Percentiles rank a stretch among this genome's conserved stretches.
Conservation (phyloP, 805 yeast species). For the Myxozyma lipomycoides region DNA sequence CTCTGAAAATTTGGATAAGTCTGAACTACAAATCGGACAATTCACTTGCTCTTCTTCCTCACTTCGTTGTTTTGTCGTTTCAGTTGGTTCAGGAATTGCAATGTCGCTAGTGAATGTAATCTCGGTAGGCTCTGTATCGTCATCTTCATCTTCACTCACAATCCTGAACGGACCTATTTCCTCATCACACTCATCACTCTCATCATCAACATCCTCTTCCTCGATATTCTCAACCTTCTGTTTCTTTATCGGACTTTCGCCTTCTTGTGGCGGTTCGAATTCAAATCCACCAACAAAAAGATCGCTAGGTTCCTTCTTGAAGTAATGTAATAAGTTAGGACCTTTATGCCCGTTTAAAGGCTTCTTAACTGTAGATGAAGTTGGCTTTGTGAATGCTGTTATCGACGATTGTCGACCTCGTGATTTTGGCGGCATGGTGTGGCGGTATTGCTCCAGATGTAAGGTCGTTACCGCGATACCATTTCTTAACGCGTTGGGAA, state of each 20-base stretch:
- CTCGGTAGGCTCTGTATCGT: background rate
- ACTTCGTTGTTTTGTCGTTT: background rate
- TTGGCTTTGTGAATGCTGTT: background rate
- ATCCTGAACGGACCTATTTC: background rate
- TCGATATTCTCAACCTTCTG: background rate
- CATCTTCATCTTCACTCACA: background rate
- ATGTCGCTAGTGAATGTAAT: background rate
- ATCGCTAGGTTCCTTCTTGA: too few relatives aligned
- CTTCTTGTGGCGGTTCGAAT: too few relatives aligned
- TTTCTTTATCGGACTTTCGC: too few relatives aligned
- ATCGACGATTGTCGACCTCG: background rate
- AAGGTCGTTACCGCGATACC: too few relatives aligned
- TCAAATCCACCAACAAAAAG: too few relatives aligned
- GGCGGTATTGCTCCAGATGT: too few relatives aligned
- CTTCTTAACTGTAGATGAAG: too few relatives aligned
- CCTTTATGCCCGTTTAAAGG: constrained; percentile 1
- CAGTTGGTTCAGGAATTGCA: background rate
- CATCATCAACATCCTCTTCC: background rate
- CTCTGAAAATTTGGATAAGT: too few relatives aligned
- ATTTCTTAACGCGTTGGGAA: too few relatives aligned
- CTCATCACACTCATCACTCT: background rate
- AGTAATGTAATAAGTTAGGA: constrained; percentile 3
- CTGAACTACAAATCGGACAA: constrained; percentile 1
- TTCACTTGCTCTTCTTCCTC: background rate
- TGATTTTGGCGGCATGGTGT: background rate